Percentiles rank a stretch among this genome's conserved stretches.
These are phyloP conservation scores for Salix viminalis DNA, from an alignment of 345 rosid species.

Conservation along the genomic window DNA sequence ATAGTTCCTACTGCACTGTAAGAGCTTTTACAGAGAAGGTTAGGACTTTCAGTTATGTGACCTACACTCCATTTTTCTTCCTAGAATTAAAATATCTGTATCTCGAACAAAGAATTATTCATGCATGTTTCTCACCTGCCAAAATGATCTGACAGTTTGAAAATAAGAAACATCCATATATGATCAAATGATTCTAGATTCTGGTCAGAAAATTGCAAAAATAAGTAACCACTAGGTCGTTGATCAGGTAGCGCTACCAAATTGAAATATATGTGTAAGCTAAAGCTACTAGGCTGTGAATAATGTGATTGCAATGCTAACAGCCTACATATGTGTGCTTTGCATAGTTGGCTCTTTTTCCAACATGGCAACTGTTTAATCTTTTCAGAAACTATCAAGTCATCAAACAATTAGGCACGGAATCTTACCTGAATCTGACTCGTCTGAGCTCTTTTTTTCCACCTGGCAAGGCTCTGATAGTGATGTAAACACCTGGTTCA, in stretches of 20 bases:
- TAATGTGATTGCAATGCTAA: neutral
- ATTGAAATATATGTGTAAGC: neutral
- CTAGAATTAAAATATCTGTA: neutral
- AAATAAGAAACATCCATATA: too few species aligned
- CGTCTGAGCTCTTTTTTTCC: conserved; percentile 35
- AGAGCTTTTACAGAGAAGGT: neutral
- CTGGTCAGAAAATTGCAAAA: neutral
- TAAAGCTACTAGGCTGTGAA: neutral
- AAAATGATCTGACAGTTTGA: neutral
- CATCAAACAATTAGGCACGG: neutral
- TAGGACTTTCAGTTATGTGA: neutral
- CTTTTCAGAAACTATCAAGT: conserved; percentile 10
- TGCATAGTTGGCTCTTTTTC: neutral
- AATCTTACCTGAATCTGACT: conserved; percentile 34
- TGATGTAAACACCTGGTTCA: conserved; percentile 36
- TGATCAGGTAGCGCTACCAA: neutral
- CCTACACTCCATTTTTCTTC: neutral
- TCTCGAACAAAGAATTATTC: neutral
- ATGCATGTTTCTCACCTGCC: neutral
- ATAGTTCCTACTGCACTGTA: neutral
- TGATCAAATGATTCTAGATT: neutral
- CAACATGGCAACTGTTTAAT: neutral
- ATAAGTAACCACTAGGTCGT: neutral
- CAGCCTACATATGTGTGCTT: neutral
- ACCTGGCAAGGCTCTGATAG: conserved; percentile 30